Base-by-base conservation (phyloP, 1,139 yeast species). In the Saccharomycopsis crataegensis region DNA sequence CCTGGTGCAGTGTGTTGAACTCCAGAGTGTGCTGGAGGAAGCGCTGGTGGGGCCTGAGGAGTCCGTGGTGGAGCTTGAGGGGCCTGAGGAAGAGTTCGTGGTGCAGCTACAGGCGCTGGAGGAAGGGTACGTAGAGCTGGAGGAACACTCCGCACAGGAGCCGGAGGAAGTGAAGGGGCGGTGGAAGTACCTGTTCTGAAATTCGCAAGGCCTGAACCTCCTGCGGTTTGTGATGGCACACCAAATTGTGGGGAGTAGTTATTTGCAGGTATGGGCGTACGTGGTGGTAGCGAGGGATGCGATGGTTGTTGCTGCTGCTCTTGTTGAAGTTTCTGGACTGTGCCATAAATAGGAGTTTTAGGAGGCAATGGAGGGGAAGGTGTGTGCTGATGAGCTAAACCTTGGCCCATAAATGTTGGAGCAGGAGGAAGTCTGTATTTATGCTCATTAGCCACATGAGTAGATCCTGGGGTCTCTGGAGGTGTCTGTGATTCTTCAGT, bases 271-370 rank as follows among this genome's bases (percentile, higher is more conserved):
- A 50, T 61, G 12, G 64, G 62, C 12, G 61, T 56, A 59, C 64
- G 55, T 16, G 65, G 64, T 11, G 69, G 66, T 8, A 66, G 60
- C 2, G 66, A 63, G 1, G 62, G 64, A 31, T 33, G 38, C 16
- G 31, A 11, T 9, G 17, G 65, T 64, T n/a, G 4, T n/a, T n/a
- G 37, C 32, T 28, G 48, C 17, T 46, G 48, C 14, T 28, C 17
- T 8, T 8, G 46, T 32, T 42, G 31, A 22, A 16, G 12, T 42
- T 12, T 12, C 16, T 42, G 17, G 16, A 16, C 44, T 14, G 16
- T 16, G 2, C n/a, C 12, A 42, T 42, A 42, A 22, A 16, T 11
- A 2, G 44, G 44, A 42, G 12, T 14, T 16, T 59, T 50, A n/a
- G 62, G 56, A 8, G 62, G 59, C 17, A 60, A 54, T 31, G 62